Percentiles rank a stretch among this genome's conserved stretches.
phyloP scores from a whole-genome alignment of 2,329 filamentous ascomycete species.

The Phialophora chinensis region DNA sequence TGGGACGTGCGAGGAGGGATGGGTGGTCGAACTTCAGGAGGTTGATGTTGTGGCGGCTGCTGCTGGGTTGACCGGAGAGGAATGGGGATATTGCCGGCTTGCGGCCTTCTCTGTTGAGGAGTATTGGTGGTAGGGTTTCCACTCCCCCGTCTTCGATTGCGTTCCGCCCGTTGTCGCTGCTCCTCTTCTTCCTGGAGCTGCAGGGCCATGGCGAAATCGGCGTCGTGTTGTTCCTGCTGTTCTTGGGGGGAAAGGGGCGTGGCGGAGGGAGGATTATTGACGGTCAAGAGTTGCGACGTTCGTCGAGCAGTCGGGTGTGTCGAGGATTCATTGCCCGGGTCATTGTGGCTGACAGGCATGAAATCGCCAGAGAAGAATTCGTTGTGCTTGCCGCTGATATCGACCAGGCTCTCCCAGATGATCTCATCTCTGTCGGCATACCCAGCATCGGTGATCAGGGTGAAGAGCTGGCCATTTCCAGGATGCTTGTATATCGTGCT shows the following conservation, averaged over 20 bases:
- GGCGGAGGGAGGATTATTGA: slow-evolving; percentile 14
- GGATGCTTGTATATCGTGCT: slow-evolving; percentile 92
- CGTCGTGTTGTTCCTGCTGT: slow-evolving; percentile 73
- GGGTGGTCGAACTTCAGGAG: slow-evolving; percentile 47
- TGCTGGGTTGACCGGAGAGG: slow-evolving; percentile 22
- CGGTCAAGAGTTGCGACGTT: slow-evolving; percentile 30
- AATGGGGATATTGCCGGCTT: slow-evolving; percentile 29
- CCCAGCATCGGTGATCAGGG: slow-evolving; percentile 89
- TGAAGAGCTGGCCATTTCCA: slow-evolving; percentile 73
- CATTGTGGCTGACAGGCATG: slow-evolving; percentile 71
- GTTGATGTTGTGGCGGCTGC: slow-evolving; percentile 17
- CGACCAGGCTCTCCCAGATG: slow-evolving; percentile 92
- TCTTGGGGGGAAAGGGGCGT: slow-evolving; percentile 51
- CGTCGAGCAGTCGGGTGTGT: slow-evolving; percentile 32
- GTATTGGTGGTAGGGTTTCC: slow-evolving; percentile 31
- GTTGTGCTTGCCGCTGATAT: slow-evolving; percentile 81
- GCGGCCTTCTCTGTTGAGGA: slow-evolving; percentile 38
- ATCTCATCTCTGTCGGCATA: slow-evolving; percentile 88
- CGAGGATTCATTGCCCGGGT: slow-evolving; percentile 21
- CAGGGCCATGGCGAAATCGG: slow-evolving; percentile 81
- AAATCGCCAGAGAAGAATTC: slow-evolving; percentile 93
- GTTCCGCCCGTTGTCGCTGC: slow-evolving; percentile 37
- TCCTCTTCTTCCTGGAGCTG: slow-evolving; percentile 96
- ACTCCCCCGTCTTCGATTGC: slow-evolving; percentile 30
- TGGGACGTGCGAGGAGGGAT: slow-evolving; percentile 52